These are phyloP conservation scores for Colletotrichum euphorbiae DNA, from an alignment of 2,329 filamentous ascomycete species.

Conservation along the genomic window DNA sequence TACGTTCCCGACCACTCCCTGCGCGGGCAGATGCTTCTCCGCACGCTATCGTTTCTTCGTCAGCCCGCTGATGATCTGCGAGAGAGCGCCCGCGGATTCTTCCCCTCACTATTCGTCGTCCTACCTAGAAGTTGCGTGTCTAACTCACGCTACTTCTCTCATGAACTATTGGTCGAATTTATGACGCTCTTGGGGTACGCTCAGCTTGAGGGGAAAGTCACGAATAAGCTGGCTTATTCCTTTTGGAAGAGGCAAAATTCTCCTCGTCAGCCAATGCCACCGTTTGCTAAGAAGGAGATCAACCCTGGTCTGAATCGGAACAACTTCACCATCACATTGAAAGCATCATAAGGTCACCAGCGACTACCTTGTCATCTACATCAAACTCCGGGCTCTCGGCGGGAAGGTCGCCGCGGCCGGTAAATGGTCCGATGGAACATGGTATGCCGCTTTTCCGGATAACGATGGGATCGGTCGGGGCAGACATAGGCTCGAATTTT, in stretches of 20 bases:
- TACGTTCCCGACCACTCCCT: constrained; percentile 83
- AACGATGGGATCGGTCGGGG: background rate
- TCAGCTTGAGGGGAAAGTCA: constrained; percentile 75
- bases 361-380: background rate
- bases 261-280: constrained; percentile 41
- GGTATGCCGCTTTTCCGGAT: background rate
- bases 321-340: constrained; percentile 87
- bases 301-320: constrained; percentile 82
- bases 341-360: constrained; percentile 46
- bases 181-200: constrained; percentile 83
- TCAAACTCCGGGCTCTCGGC: no score
- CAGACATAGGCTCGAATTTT: background rate
- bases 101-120: constrained; percentile 87
- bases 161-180: constrained; percentile 74
- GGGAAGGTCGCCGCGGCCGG: no score
- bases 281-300: constrained; percentile 79
- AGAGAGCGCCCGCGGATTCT: constrained; percentile 48
- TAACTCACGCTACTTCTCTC: constrained; percentile 91
- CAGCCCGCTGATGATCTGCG: constrained; percentile 43
- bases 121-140: constrained; percentile 87
- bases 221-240: constrained; percentile 87
- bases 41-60: constrained; percentile 78
- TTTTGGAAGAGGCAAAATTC: constrained; percentile 72
- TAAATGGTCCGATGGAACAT: background rate
- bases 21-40: constrained; percentile 86